Evolutionary conservation across 768 basidiomycete species (phyloP), one percentile per base, ranked within the genome.

Genomic region (Gymnopilus dilepis): DNA sequence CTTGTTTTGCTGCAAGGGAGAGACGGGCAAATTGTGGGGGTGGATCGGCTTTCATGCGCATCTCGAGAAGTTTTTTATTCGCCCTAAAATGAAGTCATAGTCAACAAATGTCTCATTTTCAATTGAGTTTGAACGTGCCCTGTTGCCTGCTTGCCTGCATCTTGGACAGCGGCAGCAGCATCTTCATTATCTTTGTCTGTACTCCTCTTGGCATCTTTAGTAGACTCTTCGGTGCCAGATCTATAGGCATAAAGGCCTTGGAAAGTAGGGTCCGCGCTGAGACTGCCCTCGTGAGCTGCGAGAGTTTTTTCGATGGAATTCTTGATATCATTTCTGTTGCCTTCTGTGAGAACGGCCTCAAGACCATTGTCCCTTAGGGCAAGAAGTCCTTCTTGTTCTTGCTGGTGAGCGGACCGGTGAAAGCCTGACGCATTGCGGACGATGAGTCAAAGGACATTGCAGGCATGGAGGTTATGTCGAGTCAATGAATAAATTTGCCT

Each of bases 51-150:
- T 11, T 45, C n/a, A 45, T 24, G 5, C 22, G n/a, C 19, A 45
- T 21, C 2, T 45, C 43, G 11, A 45, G 19, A 21, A 45, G 43
- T 21, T 19, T 45, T 21, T 45, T 45, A 24, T 45, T 45, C 4
- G 43, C 43, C 4, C 43, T 45, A 15, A 73, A 30, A 48, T 19
- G 0, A 65, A 42, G 51, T 69, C 62, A 51, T 34, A 12, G 6
- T 34, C 12, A 34, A 34, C 33, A 34, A 34, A 34, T 34, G 60
- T 64, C 22, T 70, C 70, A 26, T 7, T 56, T 42, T 45, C 28
- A 19, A 4, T 37, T 2, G 8, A 37, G 13, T 28, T n/a, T 13
- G 31, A 6, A 37, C 52, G 11, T 1, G 24, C 31, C 33, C 22
- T 13, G 28, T 34, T 21, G 33, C 52, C 52, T 34, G 31, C 51